These are phyloP conservation scores for Xylariaceae sp. DNA, from an alignment of 2,329 filamentous ascomycete species.

Conservation along the genomic window DNA sequence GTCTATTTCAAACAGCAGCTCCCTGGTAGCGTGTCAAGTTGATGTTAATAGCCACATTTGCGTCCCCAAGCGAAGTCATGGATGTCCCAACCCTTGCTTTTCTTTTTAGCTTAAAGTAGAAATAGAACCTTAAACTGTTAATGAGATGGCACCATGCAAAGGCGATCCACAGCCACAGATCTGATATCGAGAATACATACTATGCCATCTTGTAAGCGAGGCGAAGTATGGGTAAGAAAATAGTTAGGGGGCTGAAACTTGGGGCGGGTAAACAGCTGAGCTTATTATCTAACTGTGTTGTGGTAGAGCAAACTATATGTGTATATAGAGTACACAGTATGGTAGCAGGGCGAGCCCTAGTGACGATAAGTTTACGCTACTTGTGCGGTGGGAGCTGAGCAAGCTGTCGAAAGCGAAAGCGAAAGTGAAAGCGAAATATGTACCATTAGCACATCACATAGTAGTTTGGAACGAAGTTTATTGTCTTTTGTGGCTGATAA, in stretches of 20 bases:
- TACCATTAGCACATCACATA: no score
- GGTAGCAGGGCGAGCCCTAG: no score
- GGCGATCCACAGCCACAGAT: slow-evolving; percentile 16
- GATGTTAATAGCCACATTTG: not conserved
- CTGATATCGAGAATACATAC: slow-evolving; percentile 2
- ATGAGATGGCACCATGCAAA: slow-evolving; percentile 22
- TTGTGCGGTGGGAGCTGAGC: no score
- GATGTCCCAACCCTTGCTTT: not conserved
- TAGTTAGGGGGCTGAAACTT: slow-evolving; percentile 7
- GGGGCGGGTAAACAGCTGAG: not conserved
- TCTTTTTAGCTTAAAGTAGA: slow-evolving; percentile 8
- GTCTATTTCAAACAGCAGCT: not conserved
- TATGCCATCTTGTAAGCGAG: slow-evolving; percentile 2
- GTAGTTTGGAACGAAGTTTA: no score
- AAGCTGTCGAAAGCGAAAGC: no score
- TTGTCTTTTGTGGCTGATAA: no score
- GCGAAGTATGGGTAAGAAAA: not conserved
- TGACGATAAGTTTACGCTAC: no score
- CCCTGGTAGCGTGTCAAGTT: not conserved
- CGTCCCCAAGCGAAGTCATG: not conserved
- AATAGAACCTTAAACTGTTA: slow-evolving; percentile 16
- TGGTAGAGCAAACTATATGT: no score
- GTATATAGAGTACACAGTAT: no score
- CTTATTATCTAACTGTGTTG: no score
- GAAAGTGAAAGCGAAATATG: no score